Evolutionary conservation across 371 early-diverging fungal genomes (phyloP).

Genomic region (Fennellomyces sp.): DNA sequence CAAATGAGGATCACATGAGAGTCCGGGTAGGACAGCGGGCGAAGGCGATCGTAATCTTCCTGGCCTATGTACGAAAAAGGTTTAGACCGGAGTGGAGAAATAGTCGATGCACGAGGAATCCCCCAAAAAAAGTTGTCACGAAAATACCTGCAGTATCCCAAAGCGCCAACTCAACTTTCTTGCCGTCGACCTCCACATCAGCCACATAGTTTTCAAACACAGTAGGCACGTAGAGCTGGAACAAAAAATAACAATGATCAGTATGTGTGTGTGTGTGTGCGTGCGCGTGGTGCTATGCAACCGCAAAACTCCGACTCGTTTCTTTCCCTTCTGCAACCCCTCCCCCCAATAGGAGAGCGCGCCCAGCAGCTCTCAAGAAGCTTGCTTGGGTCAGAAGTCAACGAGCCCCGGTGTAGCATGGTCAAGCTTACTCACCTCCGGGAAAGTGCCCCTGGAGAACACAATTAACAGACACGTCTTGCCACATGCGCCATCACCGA

Average conservation of each 20-base stretch:
- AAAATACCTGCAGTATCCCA: conserved; percentile 97
- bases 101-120: conserved; percentile 10
- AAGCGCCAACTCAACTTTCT: conserved; percentile 90
- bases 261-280: conserved; percentile 1
- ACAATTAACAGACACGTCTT: conserved; percentile 94
- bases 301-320: conserved; percentile 6
- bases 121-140: conserved; percentile 12
- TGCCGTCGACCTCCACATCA: conserved; percentile 92
- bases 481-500: conserved; percentile 96
- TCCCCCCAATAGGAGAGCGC: neutral
- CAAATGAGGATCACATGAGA: conserved; percentile 97
- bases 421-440: conserved; percentile 60
- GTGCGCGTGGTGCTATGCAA: conserved; percentile 11
- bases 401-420: neutral
- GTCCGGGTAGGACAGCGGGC: conserved; percentile 97
- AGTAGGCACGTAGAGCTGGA: conserved; percentile 81
- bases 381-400: too few species aligned
- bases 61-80: conserved; percentile 62
- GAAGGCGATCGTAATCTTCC: conserved; percentile 94
- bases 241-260: neutral
- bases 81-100: conserved; percentile 10
- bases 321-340: conserved; percentile 11
- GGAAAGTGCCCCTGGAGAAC: conserved; percentile 87
- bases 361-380: too few species aligned
- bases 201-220: conserved; percentile 97